These are phyloP conservation scores for Strobilomyces confusus DNA, from an alignment of 768 basidiomycete species.

Conservation along the genomic window DNA sequence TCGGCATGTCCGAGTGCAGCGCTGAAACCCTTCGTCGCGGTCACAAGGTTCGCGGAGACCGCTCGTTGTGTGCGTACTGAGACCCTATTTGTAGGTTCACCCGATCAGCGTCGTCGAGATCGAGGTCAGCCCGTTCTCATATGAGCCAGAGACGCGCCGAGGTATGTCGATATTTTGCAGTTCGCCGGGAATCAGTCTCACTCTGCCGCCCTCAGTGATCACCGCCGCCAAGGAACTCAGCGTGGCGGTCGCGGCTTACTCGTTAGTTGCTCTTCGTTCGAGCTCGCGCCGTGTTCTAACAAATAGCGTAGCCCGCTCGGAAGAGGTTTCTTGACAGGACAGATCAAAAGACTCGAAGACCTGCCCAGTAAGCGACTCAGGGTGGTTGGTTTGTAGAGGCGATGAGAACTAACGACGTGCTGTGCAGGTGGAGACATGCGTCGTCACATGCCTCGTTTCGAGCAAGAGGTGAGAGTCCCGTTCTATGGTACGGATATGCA, in stretches of 20 bases:
- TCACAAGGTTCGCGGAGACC: conserved; percentile 16
- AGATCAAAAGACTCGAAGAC: conserved; percentile 38
- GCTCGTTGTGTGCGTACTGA: no score
- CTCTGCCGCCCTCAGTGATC: no score
- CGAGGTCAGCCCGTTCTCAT: conserved; percentile 60
- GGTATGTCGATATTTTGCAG: no score
- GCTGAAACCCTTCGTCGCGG: conserved; percentile 45
- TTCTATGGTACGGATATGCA: neutral
- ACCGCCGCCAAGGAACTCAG: conserved; percentile 49
- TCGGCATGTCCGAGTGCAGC: conserved; percentile 55
- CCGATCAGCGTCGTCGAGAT: conserved; percentile 62
- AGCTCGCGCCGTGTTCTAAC: no score
- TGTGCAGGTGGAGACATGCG: conserved; percentile 39
- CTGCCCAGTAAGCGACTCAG: conserved; percentile 28
- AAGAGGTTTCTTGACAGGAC: conserved; percentile 30
- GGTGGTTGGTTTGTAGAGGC: no score
- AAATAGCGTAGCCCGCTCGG: no score
- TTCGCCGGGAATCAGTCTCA: no score
- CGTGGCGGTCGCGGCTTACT: conserved; percentile 22
- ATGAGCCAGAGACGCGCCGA: no score
- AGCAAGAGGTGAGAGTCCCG: conserved; percentile 31
- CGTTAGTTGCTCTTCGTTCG: no score
- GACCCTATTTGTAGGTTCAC: no score
- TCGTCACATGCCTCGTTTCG: conserved; percentile 39
- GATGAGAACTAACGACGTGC: neutral